These are phyloP conservation scores for Nicotiana undulata DNA, from an alignment of 257 asterid species.

Conservation along the genomic window DNA sequence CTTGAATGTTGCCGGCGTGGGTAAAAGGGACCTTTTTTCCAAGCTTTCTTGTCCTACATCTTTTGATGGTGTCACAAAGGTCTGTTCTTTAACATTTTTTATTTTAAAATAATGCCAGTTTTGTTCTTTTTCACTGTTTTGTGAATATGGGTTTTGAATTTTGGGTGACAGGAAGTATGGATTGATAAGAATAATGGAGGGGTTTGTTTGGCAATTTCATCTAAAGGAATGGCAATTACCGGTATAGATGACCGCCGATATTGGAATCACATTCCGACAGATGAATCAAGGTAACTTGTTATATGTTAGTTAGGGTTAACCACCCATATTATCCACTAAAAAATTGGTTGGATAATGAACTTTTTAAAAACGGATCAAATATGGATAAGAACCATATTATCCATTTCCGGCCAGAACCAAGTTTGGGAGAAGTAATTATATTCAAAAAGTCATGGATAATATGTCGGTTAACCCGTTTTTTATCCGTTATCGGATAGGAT, in stretches of 20 bases:
- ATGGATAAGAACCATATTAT: no score
- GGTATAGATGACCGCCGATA: conserved; percentile 90
- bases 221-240: conserved; percentile 65
- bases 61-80: conserved; percentile 73
- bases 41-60: conserved; percentile 37
- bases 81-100: conserved; percentile 3
- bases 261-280: conserved; percentile 65
- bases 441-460: no score
- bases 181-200: conserved; percentile 79
- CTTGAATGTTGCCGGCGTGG: conserved; percentile 17
- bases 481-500: no score
- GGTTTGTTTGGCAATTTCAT: conserved; percentile 62
- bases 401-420: no score
- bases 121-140: background rate
- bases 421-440: no score
- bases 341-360: no score
- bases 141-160: background rate
- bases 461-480: no score
- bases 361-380: no score
- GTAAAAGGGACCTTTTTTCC: conserved; percentile 55
- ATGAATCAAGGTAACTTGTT: conserved; percentile 59
- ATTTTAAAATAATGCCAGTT: background rate
- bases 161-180: conserved; percentile 56
- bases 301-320: no score
- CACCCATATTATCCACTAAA: no score